Evolutionary conservation across 371 early-diverging fungal species (phyloP).

Genomic region (Mortierella sp.): DNA sequence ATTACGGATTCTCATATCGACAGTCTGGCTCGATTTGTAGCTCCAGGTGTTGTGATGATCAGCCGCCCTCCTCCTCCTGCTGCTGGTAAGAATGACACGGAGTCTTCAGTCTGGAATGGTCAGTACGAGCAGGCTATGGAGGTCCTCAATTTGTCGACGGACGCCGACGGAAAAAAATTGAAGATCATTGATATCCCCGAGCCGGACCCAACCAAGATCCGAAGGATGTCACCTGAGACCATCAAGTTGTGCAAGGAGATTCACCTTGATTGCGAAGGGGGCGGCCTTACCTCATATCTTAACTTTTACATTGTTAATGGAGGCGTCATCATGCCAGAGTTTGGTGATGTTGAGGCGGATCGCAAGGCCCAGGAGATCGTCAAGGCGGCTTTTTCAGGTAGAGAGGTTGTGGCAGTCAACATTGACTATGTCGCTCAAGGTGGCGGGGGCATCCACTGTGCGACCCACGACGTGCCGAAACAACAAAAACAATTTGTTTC

Average conservation of each 20-base stretch:
- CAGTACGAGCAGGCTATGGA: conserved; percentile 26
- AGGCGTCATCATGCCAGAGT: conserved; percentile 27
- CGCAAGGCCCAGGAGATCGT: conserved; percentile 17
- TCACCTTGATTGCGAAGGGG: conserved; percentile 15
- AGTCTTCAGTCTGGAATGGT: conserved; percentile 23
- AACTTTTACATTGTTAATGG: conserved; percentile 32
- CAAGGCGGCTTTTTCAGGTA: conserved; percentile 10
- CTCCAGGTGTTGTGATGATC: conserved; percentile 29
- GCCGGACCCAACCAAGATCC: conserved; percentile 22
- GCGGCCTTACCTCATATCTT: conserved; percentile 25
- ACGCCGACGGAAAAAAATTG: conserved; percentile 17
- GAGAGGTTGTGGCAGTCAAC: conserved; percentile 19
- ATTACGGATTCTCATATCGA: conserved; percentile 42
- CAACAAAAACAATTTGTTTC: no score
- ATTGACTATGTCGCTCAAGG: conserved; percentile 30
- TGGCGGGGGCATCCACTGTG: conserved; percentile 41
- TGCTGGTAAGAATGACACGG: conserved; percentile 11
- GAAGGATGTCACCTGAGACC: conserved; percentile 9
- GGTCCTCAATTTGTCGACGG: conserved; percentile 21
- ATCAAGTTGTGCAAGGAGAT: conserved; percentile 24
- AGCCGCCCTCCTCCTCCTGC: conserved; percentile 25
- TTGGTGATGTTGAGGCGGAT: conserved; percentile 30
- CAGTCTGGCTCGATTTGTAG: conserved; percentile 39
- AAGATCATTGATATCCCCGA: conserved; percentile 21
- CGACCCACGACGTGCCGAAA: conserved; percentile 28